Evolutionary conservation across 805 yeast genomes (phyloP), one percentile per base, ranked within the genome.

Genomic region (Kockiozyma suomiensis): DNA sequence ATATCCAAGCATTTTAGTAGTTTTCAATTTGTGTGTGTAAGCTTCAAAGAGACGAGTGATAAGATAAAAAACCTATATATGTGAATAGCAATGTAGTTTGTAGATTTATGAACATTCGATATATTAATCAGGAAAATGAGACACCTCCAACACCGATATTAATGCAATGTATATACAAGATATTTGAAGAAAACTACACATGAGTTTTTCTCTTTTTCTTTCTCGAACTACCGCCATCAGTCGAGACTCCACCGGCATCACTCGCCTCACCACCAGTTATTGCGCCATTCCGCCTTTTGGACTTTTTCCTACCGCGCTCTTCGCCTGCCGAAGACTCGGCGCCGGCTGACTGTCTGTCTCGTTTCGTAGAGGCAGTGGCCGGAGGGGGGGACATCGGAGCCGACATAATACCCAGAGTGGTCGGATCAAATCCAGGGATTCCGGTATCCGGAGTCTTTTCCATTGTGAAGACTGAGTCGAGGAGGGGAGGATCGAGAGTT

Each of bases 351-450:
- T 37, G 42, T 10, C 53, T 25, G 13, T 49, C 53, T 8, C 50
- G 48, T 40, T 40, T 43, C n/a, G n/a, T n/a, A n/a, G n/a, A n/a
- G n/a, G n/a, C n/a, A n/a, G 43, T 28, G 15, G 30, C 12, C 6
- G 41, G n/a, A 43, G 37, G 50, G 46, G 32, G 56, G 35, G 54
- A 47, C 62, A 54, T 43, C 26, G 57, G 51, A 17, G 67, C 58
- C 13, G 15, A 19, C 41, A 58, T 53, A 47, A 67, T 59, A 23
- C 67, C 94, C 68, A 89, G 78, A 62, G 85, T 82, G 3, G 84
- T 75, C 8, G 87, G 75, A 66, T 87, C 88, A 69, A 88, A 87
- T 0, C 93, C 96, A 0, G 92, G 90, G 15, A 89, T 81, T 1
- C 94, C 94, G 56, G 83, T 78, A 17, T 82, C 79, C 0, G 87